phyloP scores from a whole-genome alignment of 2,329 filamentous ascomycete species.

The Penicillium sp. region DNA sequence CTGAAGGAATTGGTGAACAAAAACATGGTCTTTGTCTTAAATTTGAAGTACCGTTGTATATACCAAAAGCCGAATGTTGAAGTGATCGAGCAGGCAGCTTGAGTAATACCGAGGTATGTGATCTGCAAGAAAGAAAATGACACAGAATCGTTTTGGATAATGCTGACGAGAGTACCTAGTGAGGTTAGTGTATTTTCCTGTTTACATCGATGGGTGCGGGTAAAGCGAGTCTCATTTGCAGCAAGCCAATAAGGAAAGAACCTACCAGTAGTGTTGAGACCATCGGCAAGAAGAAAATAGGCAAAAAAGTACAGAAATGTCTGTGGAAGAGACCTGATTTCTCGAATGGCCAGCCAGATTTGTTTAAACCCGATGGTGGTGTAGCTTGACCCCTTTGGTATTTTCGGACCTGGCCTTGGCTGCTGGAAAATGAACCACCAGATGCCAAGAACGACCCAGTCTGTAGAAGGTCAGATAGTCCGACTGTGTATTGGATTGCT shows the following conservation, averaged over 20 bases:
- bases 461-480: constrained; percentile 21
- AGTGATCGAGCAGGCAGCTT: constrained; percentile 38
- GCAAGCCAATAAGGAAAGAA: background rate
- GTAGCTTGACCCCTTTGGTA: constrained; percentile 43
- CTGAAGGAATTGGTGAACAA: constrained; percentile 43
- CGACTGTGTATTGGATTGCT: no score
- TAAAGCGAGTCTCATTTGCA: background rate
- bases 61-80: constrained; percentile 47
- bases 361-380: constrained; percentile 44
- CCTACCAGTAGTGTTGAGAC: constrained; percentile 42
- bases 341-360: constrained; percentile 39
- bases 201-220: background rate
- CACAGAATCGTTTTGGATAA: constrained; percentile 43
- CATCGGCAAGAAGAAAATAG: constrained; percentile 45
- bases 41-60: constrained; percentile 42
- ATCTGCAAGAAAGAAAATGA: constrained; percentile 44
- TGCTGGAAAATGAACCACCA: constrained; percentile 48
- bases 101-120: constrained; percentile 43
- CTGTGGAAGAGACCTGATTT: constrained; percentile 41
- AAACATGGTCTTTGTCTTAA: constrained; percentile 44
- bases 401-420: constrained; percentile 38
- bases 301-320: constrained; percentile 44
- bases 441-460: constrained; percentile 43
- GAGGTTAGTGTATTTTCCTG: background rate
- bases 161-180: constrained; percentile 36